A percentile compares a stretch with the other conserved stretches of the same genome.
These are phyloP conservation scores for Candida insectalens DNA, from an alignment of 805 yeast genomes.

Conservation along the genomic window DNA sequence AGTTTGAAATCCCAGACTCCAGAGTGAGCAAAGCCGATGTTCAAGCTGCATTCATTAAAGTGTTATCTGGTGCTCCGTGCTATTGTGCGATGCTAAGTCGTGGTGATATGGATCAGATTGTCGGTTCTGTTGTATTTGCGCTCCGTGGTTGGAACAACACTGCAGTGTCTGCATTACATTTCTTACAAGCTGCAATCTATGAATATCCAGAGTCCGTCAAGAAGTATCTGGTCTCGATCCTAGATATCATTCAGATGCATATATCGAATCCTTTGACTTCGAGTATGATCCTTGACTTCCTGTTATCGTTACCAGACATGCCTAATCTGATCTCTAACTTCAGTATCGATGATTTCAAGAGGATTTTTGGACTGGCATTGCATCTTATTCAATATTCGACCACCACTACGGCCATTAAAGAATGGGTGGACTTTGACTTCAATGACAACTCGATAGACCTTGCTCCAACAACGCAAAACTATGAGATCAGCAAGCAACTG, in stretches of 20 bases:
- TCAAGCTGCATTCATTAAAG: slow-evolving; percentile 55
- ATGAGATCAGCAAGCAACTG: slow-evolving; percentile 37
- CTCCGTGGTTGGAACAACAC: slow-evolving; percentile 71
- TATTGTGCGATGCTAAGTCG: slow-evolving; percentile 45
- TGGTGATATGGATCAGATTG: slow-evolving; percentile 52
- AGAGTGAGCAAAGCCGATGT: slow-evolving; percentile 45
- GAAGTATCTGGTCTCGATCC: slow-evolving; percentile 55
- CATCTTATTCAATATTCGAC: slow-evolving; percentile 65
- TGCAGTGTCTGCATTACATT: slow-evolving; percentile 69
- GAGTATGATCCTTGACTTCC: slow-evolving; percentile 67
- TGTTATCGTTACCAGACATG: slow-evolving; percentile 53
- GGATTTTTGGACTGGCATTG: slow-evolving; percentile 79
- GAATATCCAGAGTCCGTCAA: slow-evolving; percentile 70
- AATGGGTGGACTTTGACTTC: slow-evolving; percentile 24
- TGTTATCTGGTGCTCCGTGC: slow-evolving; percentile 52
- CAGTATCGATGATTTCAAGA: slow-evolving; percentile 64
- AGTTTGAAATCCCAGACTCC: slow-evolving; percentile 23
- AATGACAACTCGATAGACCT: slow-evolving; percentile 42
- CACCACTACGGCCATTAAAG: slow-evolving; percentile 26
- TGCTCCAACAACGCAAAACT: slow-evolving; percentile 39
- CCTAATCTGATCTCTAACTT: slow-evolving; percentile 63
- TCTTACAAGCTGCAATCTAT: slow-evolving; percentile 68
- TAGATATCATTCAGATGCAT: slow-evolving; percentile 66
- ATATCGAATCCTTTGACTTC: slow-evolving; percentile 61
- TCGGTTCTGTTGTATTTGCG: slow-evolving; percentile 50